Base-by-base conservation (phyloP, 169 alveolate species). In the Cryptosporidium felis region DNA sequence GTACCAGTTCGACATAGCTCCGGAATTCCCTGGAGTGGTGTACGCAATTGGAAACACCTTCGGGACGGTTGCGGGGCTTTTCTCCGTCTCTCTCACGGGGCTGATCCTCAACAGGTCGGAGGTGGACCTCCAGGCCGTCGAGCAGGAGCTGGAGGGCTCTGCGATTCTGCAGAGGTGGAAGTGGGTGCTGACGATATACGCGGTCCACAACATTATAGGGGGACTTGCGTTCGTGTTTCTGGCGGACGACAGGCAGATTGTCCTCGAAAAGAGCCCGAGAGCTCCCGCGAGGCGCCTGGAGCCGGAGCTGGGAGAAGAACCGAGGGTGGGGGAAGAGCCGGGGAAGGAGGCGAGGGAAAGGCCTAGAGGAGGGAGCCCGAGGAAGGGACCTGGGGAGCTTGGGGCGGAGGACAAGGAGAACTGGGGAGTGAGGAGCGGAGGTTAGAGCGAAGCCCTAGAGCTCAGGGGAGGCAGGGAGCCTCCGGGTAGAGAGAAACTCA, bases 81-180 rank as follows among this genome's bases (percentile, higher is more conserved):
- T 74, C 56, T 74, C 85, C 23, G 66, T 74, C 21, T 74, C 85
- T n/a, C 49, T 74, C 18, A 74, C 85, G 38, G 85, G 85, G 16
- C 56, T 74, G 12, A 74, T 74, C 16, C 42, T 74, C 34, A 49
- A 74, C 44, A 74, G 61, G 41, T 53, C 53, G 3, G 74, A 74
- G 44, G 32, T 18, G 8, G 74, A 74, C 21, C 32, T 66, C 14
- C 47, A 66, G 59, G 28, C n/a, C 4, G 18, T 44, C 6, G 46
- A 53, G 46, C 21, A n/a, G 16, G 40, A 23, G 10, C 5, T 53
- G 26, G 60, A 42, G 1, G 80, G 28, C 2, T 14, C 32, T 18
- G 14, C 18, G 5, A 10, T 63, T 23, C 12, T 74, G 10, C 58
- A 53, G 56, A 74, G 66, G 23, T 74, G 85, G 85, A 58, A 38